Conservation (phyloP, 2,329 filamentous ascomycete species). For the Teratosphaeria destructans region DNA sequence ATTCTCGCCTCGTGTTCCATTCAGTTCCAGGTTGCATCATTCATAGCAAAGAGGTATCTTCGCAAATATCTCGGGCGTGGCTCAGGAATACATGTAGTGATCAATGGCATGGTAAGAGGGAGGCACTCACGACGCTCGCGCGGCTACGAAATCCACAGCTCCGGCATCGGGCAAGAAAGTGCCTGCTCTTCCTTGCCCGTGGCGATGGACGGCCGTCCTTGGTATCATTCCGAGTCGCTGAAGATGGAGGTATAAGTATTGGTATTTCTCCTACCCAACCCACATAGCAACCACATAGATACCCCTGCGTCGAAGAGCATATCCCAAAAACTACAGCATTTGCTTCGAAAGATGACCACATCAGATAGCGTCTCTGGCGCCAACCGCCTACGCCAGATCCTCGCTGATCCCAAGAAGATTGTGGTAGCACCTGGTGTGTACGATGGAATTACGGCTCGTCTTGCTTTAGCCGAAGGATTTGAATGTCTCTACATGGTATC, state of each 20-base stretch:
- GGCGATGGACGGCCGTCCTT: neutral
- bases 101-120: neutral
- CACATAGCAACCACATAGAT: too few relatives aligned
- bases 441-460: conserved; percentile 55
- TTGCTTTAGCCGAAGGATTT: conserved; percentile 53
- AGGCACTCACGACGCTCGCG: neutral
- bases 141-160: neutral
- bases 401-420: conserved; percentile 20
- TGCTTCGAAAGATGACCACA: conserved; percentile 12
- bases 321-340: neutral
- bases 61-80: neutral
- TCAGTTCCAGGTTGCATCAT: neutral
- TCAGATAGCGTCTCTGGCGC: conserved; percentile 12
- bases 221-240: neutral
- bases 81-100: neutral
- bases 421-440: conserved; percentile 57
- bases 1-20: neutral
- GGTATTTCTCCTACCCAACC: neutral
- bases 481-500: conserved; percentile 58
- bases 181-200: neutral
- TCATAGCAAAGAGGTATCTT: neutral
- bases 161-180: neutral
- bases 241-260: neutral
- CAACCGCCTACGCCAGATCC: conserved; percentile 19
- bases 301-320: too few relatives aligned